Percentiles rank a stretch among this genome's conserved stretches.
Evolutionary conservation across 2,329 filamentous ascomycete genomes (phyloP).

Genomic region (Pseudogymnoascus sp.): DNA sequence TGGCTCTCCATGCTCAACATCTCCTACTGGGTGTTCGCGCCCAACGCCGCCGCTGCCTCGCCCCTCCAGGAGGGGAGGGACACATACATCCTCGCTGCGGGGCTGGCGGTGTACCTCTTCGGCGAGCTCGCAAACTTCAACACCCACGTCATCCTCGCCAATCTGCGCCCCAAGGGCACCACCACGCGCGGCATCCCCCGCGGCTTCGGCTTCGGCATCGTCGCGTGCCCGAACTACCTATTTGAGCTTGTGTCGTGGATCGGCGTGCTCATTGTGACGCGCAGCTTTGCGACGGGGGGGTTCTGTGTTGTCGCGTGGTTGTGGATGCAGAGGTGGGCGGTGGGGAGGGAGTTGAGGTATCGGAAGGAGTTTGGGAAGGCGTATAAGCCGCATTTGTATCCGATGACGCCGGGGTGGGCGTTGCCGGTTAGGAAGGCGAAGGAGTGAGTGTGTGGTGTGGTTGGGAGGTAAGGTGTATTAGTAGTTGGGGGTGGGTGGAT

Average conservation of each 20-base stretch:
- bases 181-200: constrained; percentile 81
- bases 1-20: constrained; percentile 81
- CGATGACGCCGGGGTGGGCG: constrained; percentile 3
- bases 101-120: constrained; percentile 63
- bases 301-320: constrained; percentile 65
- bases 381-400: constrained; percentile 53
- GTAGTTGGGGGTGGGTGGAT: background rate
- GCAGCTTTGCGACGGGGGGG: constrained; percentile 67
- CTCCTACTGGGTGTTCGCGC: constrained; percentile 77
- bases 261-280: constrained; percentile 69
- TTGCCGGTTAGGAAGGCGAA: background rate
- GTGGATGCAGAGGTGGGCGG: constrained; percentile 83
- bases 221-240: constrained; percentile 97
- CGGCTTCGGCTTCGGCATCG: constrained; percentile 74
- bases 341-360: constrained; percentile 86
- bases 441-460: background rate
- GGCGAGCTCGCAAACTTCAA: constrained; percentile 74
- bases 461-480: background rate
- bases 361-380: constrained; percentile 83
- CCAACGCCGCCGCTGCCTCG: constrained; percentile 56
- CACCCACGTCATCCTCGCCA: constrained; percentile 70
- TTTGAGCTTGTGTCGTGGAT: constrained; percentile 84
- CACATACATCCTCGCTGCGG: constrained; percentile 44
- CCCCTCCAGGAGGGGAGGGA: constrained; percentile 33
- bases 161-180: constrained; percentile 67